These are phyloP conservation scores for Pisolithus tinctorius DNA, from an alignment of 768 basidiomycete genomes.

Conservation along the genomic window DNA sequence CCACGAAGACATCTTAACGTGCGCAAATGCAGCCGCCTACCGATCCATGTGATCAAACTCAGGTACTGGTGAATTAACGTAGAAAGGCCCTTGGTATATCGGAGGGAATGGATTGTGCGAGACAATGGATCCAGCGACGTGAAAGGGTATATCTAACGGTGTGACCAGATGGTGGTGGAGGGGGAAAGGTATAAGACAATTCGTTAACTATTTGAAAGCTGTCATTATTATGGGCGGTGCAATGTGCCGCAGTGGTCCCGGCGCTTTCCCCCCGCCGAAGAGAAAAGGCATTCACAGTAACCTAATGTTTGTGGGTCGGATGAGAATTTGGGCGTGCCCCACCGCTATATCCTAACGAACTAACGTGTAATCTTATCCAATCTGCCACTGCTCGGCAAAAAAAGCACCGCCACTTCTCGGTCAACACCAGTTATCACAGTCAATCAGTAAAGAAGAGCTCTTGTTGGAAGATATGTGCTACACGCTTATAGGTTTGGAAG, in stretches of 20 bases:
- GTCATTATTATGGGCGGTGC: conserved; percentile 11
- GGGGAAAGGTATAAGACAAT: conserved; percentile 1
- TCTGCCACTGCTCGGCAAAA: neutral
- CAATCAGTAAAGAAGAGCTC: no score
- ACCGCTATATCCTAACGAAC: neutral
- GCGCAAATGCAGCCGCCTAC: conserved; percentile 15
- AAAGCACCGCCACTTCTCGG: neutral
- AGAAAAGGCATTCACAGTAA: neutral
- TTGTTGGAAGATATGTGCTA: no score
- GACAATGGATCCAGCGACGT: neutral
- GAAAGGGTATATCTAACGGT: neutral
- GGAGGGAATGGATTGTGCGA: neutral
- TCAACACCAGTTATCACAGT: no score
- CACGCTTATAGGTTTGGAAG: no score
- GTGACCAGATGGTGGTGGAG: conserved; percentile 3
- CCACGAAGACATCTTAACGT: neutral
- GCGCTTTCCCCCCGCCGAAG: neutral
- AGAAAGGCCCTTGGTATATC: neutral
- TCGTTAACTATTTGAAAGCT: conserved; percentile 8
- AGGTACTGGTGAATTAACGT: neutral
- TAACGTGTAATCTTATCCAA: neutral
- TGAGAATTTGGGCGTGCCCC: neutral
- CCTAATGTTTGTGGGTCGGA: neutral
- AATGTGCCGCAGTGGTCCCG: neutral
- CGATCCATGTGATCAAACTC: conserved; percentile 24